Evolutionary conservation across 176 grass and related monocot genomes (phyloP).

Genomic region (Triticum urartu): DNA sequence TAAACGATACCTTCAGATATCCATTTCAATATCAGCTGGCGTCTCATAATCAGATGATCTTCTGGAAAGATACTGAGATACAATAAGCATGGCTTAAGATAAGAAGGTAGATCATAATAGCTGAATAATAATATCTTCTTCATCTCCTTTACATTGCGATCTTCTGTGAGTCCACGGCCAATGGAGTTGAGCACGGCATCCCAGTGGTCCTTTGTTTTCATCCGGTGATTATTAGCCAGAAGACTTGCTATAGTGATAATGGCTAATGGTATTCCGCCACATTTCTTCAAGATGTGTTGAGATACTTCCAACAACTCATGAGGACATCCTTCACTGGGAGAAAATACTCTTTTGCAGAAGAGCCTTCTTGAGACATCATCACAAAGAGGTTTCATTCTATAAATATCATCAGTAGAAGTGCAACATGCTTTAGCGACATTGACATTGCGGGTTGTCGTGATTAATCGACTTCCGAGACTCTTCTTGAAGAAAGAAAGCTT

Average conservation of each 20-base stretch:
- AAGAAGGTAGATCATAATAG: background rate
- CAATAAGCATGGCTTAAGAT: background rate
- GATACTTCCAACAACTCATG: background rate
- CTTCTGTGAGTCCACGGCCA: background rate
- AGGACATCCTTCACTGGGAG: background rate
- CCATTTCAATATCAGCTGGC: fast-evolving
- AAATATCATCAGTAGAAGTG: too few species aligned
- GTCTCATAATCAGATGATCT: background rate
- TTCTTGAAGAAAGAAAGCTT: too few species aligned
- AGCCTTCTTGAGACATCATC: too few species aligned
- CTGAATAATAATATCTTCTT: background rate
- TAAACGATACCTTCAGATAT: background rate
- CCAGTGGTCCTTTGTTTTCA: background rate
- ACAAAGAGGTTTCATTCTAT: too few species aligned
- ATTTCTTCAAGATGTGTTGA: background rate
- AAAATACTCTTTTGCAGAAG: background rate
- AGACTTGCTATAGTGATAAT: background rate
- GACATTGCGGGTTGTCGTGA: too few species aligned
- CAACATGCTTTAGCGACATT: too few species aligned
- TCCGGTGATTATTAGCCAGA: fast-evolving
- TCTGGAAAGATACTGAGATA: background rate
- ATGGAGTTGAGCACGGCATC: background rate
- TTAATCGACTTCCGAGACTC: too few species aligned
- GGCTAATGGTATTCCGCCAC: background rate
- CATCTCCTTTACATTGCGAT: background rate